phyloP scores from a whole-genome alignment of 2,329 filamentous ascomycete species.

The Stemphylium lycopersici region DNA sequence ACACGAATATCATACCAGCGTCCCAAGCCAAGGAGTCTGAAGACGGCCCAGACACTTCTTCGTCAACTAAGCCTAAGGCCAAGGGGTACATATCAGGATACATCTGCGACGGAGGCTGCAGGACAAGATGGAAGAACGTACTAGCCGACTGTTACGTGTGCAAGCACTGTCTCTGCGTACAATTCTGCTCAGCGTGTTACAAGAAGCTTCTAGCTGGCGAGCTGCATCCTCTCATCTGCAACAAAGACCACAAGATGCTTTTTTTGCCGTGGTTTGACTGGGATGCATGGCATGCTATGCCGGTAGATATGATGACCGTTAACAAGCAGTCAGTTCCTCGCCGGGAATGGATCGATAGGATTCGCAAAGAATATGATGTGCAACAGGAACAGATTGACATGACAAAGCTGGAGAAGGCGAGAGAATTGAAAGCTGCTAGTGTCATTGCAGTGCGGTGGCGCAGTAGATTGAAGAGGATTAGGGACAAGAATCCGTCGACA shows the following conservation, averaged over 20 bases:
- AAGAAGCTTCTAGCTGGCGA: neutral
- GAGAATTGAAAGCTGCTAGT: neutral
- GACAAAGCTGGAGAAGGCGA: neutral
- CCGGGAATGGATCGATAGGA: neutral
- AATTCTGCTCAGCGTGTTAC: neutral
- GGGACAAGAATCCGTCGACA: neutral
- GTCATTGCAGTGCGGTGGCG: neutral
- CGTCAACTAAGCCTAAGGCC: neutral
- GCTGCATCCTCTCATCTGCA: neutral
- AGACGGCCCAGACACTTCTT: neutral
- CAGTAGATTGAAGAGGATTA: neutral
- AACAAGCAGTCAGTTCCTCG: neutral
- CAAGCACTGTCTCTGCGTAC: neutral
- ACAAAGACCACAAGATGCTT: conserved; percentile 1
- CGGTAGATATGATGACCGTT: neutral
- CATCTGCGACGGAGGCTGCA: neutral
- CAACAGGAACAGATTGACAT: neutral
- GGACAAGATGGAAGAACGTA: neutral
- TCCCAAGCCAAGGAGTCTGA: neutral
- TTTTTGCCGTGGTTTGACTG: neutral
- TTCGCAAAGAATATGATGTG: neutral
- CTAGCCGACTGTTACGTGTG: neutral
- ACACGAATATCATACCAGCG: neutral
- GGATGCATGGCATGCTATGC: neutral
- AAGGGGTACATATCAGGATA: neutral